These are phyloP conservation scores for Paecilomyces fulvus DNA, from an alignment of 2,329 filamentous ascomycete species.

Conservation along the genomic window DNA sequence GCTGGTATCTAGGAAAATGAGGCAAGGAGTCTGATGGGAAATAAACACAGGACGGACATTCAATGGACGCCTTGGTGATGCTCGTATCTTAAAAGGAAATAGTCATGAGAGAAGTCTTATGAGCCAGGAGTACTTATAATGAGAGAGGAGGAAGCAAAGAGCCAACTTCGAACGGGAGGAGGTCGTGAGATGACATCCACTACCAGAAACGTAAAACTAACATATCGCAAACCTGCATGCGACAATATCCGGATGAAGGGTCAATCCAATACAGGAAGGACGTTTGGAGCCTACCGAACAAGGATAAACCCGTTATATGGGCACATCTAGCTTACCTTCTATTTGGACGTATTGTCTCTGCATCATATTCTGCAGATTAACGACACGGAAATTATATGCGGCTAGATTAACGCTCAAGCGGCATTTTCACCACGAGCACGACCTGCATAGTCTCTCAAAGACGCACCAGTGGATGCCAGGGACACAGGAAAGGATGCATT, in stretches of 20 bases:
- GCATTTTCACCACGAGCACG: neutral
- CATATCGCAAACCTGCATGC: neutral
- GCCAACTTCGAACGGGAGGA: neutral
- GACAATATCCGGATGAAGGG: neutral
- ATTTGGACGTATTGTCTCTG: neutral
- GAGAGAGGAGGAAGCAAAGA: neutral
- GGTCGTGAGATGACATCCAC: neutral
- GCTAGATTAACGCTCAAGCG: neutral
- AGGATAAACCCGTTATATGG: neutral
- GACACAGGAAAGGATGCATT: constrained; percentile 53
- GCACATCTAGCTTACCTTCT: neutral
- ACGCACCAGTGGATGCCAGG: constrained; percentile 26
- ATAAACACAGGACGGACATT: neutral
- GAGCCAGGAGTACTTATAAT: neutral
- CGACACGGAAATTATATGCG: neutral
- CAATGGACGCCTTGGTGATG: neutral
- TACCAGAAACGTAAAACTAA: neutral
- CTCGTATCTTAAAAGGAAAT: neutral
- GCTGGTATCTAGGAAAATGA: neutral
- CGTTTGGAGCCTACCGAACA: neutral
- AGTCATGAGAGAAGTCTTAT: neutral
- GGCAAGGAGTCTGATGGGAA: neutral
- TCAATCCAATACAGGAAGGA: neutral
- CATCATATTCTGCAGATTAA: neutral
- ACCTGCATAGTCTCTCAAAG: constrained; percentile 17